phyloP scores from a whole-genome alignment of 352 stramenopile genomes.

The Phytophthora tentaculata region DNA sequence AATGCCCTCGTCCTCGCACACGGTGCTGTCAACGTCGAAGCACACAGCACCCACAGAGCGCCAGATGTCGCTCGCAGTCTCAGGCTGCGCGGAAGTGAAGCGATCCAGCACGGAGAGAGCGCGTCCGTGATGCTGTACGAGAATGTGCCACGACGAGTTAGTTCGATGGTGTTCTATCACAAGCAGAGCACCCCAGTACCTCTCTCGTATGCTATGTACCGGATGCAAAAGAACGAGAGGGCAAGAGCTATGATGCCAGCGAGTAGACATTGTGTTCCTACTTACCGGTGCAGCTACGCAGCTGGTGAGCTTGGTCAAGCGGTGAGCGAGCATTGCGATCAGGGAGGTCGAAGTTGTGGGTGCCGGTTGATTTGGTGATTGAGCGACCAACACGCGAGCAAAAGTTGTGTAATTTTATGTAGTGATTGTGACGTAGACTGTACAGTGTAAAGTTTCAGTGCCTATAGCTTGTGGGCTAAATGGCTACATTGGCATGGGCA shows the following conservation, averaged over 20 bases:
- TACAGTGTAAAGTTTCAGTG: background rate
- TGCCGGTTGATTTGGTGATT: conserved; percentile 21
- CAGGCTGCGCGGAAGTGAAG: conserved; percentile 29
- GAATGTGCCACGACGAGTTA: conserved; percentile 10
- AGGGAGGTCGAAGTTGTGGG: conserved; percentile 22
- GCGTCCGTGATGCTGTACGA: conserved; percentile 21
- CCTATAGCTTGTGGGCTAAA: background rate
- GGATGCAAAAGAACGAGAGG: background rate
- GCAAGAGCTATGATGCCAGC: background rate
- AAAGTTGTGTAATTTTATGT: background rate
- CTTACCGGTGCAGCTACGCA: conserved; percentile 30
- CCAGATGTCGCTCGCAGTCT: conserved; percentile 58
- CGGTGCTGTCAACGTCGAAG: conserved; percentile 98
- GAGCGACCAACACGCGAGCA: conserved; percentile 6
- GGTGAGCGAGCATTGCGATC: conserved; percentile 29
- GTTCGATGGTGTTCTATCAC: conserved; percentile 7
- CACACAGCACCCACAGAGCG: conserved; percentile 78
- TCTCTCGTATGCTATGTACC: background rate
- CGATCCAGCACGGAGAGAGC: conserved; percentile 30
- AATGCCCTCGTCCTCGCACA: conserved; percentile 98
- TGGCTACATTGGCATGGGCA: conserved; percentile 11
- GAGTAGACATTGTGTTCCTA: conserved; percentile 1
- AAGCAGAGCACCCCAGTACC: background rate
- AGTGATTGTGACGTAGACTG: background rate
- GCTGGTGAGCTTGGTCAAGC: conserved; percentile 33